phyloP scores from a whole-genome alignment of 225 moss, liverwort and hornwort species.

The Sphagnum contortum region DNA sequence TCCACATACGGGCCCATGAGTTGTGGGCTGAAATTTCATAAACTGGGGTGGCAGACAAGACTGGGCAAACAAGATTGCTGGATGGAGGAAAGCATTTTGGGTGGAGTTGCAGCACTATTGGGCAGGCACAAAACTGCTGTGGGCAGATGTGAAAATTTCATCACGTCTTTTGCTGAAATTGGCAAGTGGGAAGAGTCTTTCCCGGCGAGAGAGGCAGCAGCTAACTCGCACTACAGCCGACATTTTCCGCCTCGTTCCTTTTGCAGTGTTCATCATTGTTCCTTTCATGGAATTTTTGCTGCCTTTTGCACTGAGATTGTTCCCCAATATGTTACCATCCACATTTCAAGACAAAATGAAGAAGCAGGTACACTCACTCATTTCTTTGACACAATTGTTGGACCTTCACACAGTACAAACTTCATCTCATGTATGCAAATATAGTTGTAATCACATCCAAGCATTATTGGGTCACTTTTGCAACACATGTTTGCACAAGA shows the following conservation, averaged over 20 bases:
- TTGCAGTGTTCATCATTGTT: constrained; percentile 93
- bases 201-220: constrained; percentile 87
- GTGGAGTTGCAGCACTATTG: constrained; percentile 92
- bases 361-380: constrained; percentile 58
- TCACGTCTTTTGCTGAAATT: constrained; percentile 84
- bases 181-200: constrained; percentile 70
- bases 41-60: constrained; percentile 53
- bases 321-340: constrained; percentile 98
- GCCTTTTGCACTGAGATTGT: constrained; percentile 80
- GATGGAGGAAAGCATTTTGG: constrained; percentile 74
- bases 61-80: constrained; percentile 86
- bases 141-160: constrained; percentile 94
- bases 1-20: too few species aligned
- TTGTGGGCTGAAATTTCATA: neutral
- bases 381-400: neutral
- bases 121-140: constrained; percentile 91
- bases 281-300: constrained; percentile 98
- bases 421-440: too few species aligned
- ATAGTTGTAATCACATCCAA: too few species aligned
- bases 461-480: too few species aligned
- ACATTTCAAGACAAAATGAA: constrained; percentile 99
- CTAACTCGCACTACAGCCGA: constrained; percentile 96
- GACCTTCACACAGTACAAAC: neutral
- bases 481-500: neutral
- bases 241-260: constrained; percentile 95